Evolutionary conservation across 116 monocot genomes (phyloP).

Genomic region (Cymodocea nodosa): DNA sequence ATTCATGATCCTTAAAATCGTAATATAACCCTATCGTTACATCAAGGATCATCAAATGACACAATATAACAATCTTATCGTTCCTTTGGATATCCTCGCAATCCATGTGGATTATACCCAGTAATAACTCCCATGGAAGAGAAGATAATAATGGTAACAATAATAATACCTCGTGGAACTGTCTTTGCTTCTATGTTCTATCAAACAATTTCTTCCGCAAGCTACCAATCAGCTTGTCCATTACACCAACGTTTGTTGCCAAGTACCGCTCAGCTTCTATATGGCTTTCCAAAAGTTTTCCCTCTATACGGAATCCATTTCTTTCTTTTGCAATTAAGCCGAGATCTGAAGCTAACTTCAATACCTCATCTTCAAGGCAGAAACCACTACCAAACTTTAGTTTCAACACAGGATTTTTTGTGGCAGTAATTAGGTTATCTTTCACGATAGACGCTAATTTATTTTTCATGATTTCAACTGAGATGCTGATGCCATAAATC

Average conservation of each 20-base stretch:
- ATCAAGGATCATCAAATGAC: too few relatives aligned
- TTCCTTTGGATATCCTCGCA: too few relatives aligned
- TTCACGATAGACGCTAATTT: slow-evolving; percentile 31
- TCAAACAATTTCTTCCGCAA: slow-evolving; percentile 44
- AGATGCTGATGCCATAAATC: slow-evolving; percentile 55
- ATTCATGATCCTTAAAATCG: too few relatives aligned
- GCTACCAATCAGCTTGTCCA: slow-evolving; percentile 24
- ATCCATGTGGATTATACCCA: too few relatives aligned
- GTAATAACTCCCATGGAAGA: too few relatives aligned
- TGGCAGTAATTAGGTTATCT: slow-evolving; percentile 14
- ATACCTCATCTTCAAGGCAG: slow-evolving; percentile 46
- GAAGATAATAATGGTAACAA: too few relatives aligned
- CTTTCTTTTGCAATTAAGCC: slow-evolving; percentile 43
- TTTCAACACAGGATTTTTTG: slow-evolving; percentile 49
- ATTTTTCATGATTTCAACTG: slow-evolving; percentile 71
- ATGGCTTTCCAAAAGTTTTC: slow-evolving; percentile 23
- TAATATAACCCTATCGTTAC: too few relatives aligned
- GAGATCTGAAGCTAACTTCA: slow-evolving; percentile 53
- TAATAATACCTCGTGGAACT: neutral
- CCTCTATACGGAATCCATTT: slow-evolving; percentile 59
- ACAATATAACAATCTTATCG: too few relatives aligned
- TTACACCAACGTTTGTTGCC: slow-evolving; percentile 23
- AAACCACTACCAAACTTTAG: slow-evolving; percentile 69
- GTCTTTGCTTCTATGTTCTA: neutral
- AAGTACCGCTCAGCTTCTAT: slow-evolving; percentile 40